Evolutionary conservation across 805 yeast species (phyloP).

Genomic region (Sugiyamaella qingdaonensis): DNA sequence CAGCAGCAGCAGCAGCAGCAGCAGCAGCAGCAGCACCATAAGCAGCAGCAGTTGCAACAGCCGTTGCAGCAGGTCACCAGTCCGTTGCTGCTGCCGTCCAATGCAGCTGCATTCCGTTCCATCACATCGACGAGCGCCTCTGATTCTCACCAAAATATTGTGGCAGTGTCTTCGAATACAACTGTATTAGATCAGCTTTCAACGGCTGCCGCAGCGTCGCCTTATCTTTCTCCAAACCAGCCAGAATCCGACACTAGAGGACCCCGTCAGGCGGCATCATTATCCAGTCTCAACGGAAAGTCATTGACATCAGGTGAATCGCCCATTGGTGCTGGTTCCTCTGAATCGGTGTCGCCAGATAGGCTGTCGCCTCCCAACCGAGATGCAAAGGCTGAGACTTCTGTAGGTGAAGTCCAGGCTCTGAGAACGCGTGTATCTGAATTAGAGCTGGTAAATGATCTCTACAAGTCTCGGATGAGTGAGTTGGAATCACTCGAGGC

Average conservation of each 20-base stretch:
- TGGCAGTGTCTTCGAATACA: not conserved
- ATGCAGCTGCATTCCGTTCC: not conserved
- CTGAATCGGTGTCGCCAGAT: slow-evolving; percentile 1
- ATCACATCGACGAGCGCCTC: not conserved
- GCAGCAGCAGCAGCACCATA: not conserved
- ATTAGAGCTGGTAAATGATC: slow-evolving; percentile 83
- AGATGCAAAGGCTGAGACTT: not conserved
- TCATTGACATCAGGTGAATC: not conserved
- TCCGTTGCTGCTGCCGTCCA: not conserved
- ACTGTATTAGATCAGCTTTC: not conserved
- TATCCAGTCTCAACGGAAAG: not conserved
- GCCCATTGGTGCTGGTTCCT: not conserved
- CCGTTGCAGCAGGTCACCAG: not conserved
- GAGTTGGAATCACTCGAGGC: slow-evolving; percentile 60
- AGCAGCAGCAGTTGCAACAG: slow-evolving; percentile 34
- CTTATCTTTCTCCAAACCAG: slow-evolving; percentile 21
- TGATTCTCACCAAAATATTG: not conserved
- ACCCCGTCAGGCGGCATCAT: not conserved
- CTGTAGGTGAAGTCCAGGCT: slow-evolving; percentile 27
- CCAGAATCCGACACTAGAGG: slow-evolving; percentile 19
- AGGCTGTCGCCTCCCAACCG: not conserved
- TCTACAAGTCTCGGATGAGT: slow-evolving; percentile 74
- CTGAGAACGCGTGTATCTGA: slow-evolving; percentile 79
- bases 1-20: not conserved
- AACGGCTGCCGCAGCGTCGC: slow-evolving; percentile 9